A percentile compares a stretch with the other conserved stretches of the same genome.
phyloP scores from a whole-genome alignment of 1,284 basidiomycete species.

The Xerocomus nothofagi region DNA sequence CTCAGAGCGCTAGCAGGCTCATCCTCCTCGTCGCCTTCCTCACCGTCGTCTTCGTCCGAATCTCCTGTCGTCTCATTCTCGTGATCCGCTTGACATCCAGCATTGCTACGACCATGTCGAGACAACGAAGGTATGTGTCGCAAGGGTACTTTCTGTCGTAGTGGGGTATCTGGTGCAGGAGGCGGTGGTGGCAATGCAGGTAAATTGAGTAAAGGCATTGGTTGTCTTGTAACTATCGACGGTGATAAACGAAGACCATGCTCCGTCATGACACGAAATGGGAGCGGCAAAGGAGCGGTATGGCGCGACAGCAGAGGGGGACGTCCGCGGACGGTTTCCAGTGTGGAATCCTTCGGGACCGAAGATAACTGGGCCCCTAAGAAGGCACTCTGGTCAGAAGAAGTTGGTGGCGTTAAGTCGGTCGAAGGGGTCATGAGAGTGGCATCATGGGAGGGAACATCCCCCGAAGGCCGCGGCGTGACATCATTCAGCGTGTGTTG shows the following conservation, averaged over 20 bases:
- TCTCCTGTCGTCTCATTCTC: conserved; percentile 41
- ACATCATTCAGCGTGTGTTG: conserved; percentile 13
- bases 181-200: conserved; percentile 20
- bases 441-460: conserved; percentile 5
- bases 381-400: not conserved
- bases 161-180: conserved; percentile 19
- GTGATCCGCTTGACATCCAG: conserved; percentile 39
- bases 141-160: conserved; percentile 33
- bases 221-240: conserved; percentile 32
- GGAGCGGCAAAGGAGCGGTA: conserved; percentile 20
- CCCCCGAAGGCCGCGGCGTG: conserved; percentile 15
- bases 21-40: conserved; percentile 37
- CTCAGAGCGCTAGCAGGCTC: conserved; percentile 22
- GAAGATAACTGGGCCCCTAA: not conserved
- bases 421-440: conserved; percentile 2
- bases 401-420: conserved; percentile 2
- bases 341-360: not conserved
- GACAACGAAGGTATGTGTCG: conserved; percentile 52
- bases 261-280: conserved; percentile 29
- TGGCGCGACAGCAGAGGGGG: conserved; percentile 9
- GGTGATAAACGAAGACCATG: conserved; percentile 35
- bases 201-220: conserved; percentile 30
- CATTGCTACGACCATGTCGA: conserved; percentile 41
- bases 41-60: conserved; percentile 38
- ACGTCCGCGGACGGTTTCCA: conserved; percentile 2